These are phyloP conservation scores for Alnus glutinosa DNA, from an alignment of 306 rosid genomes.

Conservation along the genomic window DNA sequence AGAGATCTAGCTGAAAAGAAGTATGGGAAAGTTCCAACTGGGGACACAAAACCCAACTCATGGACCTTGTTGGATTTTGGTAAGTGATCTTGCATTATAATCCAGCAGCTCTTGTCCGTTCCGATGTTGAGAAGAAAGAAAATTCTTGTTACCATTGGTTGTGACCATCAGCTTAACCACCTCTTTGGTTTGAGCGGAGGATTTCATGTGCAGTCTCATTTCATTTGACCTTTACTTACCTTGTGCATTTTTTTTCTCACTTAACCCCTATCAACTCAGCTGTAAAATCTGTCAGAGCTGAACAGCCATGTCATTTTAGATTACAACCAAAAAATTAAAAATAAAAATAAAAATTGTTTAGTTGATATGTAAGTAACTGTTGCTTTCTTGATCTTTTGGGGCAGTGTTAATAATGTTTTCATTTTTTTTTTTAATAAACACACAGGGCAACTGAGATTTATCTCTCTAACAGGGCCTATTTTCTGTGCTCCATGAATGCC, in stretches of 20 bases:
- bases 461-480: not conserved
- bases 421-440: no score
- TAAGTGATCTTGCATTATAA: conserved; percentile 29
- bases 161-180: not conserved
- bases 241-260: not conserved
- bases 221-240: not conserved
- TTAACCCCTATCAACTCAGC: not conserved
- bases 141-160: not conserved
- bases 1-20: conserved; percentile 87
- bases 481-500: not conserved
- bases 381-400: not conserved
- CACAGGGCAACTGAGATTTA: not conserved
- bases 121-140: not conserved
- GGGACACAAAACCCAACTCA: conserved; percentile 86
- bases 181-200: not conserved
- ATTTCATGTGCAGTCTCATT: not conserved
- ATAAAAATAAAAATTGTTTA: not conserved
- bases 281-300: not conserved
- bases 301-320: not conserved
- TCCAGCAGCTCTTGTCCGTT: not conserved
- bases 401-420: no score
- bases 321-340: not conserved
- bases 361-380: not conserved
- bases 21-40: conserved; percentile 76
- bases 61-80: conserved; percentile 96